Conservation (phyloP, 176 grass and related monocot genomes). For the Olyra latifolia region DNA sequence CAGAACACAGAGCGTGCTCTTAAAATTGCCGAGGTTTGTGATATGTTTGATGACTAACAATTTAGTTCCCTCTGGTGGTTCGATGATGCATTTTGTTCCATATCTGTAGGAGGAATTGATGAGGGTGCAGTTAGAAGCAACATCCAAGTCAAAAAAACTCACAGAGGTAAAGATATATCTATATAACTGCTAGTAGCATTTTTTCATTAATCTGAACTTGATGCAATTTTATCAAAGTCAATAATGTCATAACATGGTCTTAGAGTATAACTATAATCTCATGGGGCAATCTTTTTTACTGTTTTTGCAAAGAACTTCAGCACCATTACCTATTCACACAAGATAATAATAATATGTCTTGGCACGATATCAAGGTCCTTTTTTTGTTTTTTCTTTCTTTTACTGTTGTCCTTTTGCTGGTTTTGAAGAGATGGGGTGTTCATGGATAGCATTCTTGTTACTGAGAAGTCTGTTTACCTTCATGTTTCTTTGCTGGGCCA, state of each 20-base stretch:
- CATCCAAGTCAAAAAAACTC: conserved; percentile 70
- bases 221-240: not conserved
- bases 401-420: not conserved
- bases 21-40: conserved; percentile 87
- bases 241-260: not conserved
- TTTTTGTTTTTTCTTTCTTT: not conserved
- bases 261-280: not conserved
- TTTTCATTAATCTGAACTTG: not conserved
- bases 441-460: not conserved
- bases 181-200: not conserved
- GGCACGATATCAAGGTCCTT: not conserved
- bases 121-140: conserved; percentile 79
- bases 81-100: conserved; percentile 19
- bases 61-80: not conserved
- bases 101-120: conserved; percentile 79
- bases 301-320: not conserved
- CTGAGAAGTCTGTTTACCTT: not conserved
- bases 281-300: not conserved
- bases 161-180: conserved; percentile 57
- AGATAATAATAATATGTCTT: not conserved
- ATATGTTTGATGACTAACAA: conserved; percentile 17
- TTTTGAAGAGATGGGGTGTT: not conserved
- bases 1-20: conserved; percentile 89
- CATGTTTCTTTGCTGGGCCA: not conserved
- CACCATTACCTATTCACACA: not conserved